Evolutionary conservation across 1,139 yeast species (phyloP).

Genomic region (Saccharomyces pastorianus): DNA sequence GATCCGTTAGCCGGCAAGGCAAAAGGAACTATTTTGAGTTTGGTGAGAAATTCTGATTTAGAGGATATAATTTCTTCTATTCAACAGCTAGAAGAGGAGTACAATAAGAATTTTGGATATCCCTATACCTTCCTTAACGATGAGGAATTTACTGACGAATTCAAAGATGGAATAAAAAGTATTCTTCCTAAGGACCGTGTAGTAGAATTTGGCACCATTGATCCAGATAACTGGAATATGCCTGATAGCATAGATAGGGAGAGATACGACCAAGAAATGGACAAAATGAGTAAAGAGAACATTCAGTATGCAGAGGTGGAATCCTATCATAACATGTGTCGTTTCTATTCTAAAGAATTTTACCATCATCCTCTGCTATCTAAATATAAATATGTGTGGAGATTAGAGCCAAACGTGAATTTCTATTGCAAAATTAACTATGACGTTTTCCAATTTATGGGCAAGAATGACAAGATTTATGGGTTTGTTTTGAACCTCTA

Average conservation of each 20-base stretch:
- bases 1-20: constrained; percentile 33
- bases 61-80: constrained; percentile 45
- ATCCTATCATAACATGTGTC: constrained; percentile 74
- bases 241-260: constrained; percentile 42
- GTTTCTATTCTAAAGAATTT: constrained; percentile 72
- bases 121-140: constrained; percentile 80
- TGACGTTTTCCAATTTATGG: constrained; percentile 75
- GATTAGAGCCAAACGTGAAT: constrained; percentile 82
- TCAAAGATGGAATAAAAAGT: constrained; percentile 39
- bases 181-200: constrained; percentile 40
- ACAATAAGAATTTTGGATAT: constrained; percentile 62
- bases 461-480: constrained; percentile 58
- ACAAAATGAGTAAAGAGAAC: constrained; percentile 45
- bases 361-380: constrained; percentile 59
- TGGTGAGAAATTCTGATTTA: constrained; percentile 61
- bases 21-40: constrained; percentile 65
- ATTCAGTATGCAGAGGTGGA: constrained; percentile 68
- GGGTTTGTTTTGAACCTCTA: constrained; percentile 72
- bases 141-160: constrained; percentile 50
- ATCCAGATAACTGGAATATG: constrained; percentile 51
- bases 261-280: constrained; percentile 41
- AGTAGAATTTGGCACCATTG: constrained; percentile 51
- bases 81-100: constrained; percentile 49
- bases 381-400: constrained; percentile 73
- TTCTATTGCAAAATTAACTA: constrained; percentile 67